Percentiles rank a stretch among this genome's conserved stretches.
Conservation (phyloP, 306 rosid genomes). For the Lupinus albus region DNA sequence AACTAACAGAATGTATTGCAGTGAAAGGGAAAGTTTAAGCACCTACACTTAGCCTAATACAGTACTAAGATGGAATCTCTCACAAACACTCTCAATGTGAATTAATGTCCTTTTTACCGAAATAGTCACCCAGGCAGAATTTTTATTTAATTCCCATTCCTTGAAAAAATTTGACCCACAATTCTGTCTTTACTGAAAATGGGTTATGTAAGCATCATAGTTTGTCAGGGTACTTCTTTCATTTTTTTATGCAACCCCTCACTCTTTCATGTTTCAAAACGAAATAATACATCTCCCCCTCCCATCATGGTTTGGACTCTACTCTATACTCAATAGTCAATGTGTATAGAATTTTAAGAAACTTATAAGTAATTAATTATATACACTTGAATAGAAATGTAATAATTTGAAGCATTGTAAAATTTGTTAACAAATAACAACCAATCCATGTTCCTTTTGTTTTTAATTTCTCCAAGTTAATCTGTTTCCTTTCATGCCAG, state of each 20-base stretch:
- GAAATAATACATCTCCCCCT: slow-evolving; percentile 40
- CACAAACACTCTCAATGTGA: slow-evolving; percentile 68
- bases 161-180: slow-evolving; percentile 85
- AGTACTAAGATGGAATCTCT: slow-evolving; percentile 74
- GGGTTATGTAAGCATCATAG: slow-evolving; percentile 51
- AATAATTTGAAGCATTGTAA: slow-evolving; percentile 31
- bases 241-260: slow-evolving; percentile 42
- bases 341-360: slow-evolving; percentile 22
- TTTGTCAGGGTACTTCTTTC: slow-evolving; percentile 48
- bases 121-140: slow-evolving; percentile 60
- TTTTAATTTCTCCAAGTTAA: slow-evolving; percentile 32
- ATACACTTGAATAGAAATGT: slow-evolving; percentile 6
- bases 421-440: slow-evolving; percentile 33
- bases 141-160: slow-evolving; percentile 57
- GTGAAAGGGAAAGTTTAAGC: slow-evolving; percentile 51
- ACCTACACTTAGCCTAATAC: slow-evolving; percentile 48
- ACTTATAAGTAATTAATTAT: neutral
- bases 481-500: slow-evolving; percentile 43
- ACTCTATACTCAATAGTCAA: slow-evolving; percentile 38
- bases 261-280: slow-evolving; percentile 33
- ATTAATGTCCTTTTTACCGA: slow-evolving; percentile 77
- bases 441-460: slow-evolving; percentile 19
- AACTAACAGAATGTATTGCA: slow-evolving; percentile 52
- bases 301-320: slow-evolving; percentile 39
- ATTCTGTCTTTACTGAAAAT: slow-evolving; percentile 65